Evolutionary conservation across 805 yeast species (phyloP).

Genomic region (Blastobotrys mokoenaii): DNA sequence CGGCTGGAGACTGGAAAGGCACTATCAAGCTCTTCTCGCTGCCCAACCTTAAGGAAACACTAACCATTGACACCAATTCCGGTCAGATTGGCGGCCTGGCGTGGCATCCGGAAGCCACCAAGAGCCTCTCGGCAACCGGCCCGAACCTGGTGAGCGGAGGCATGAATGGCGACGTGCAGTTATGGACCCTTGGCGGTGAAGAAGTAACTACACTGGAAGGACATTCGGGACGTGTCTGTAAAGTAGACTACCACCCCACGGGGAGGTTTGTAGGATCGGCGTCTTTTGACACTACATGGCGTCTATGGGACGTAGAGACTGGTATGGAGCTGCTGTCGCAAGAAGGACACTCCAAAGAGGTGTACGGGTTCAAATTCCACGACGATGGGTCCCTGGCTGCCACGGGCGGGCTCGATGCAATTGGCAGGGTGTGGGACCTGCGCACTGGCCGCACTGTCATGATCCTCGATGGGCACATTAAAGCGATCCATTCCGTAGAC

Average conservation of each 20-base stretch:
- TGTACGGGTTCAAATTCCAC: conserved; percentile 45
- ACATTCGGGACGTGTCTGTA: conserved; percentile 51
- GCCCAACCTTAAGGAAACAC: conserved; percentile 29
- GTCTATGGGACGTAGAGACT: conserved; percentile 66
- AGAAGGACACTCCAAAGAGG: conserved; percentile 79
- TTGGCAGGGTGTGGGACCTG: conserved; percentile 76
- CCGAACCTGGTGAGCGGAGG: conserved; percentile 37
- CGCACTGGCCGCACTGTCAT: conserved; percentile 63
- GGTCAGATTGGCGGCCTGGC: conserved; percentile 68
- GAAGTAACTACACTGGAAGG: conserved; percentile 28
- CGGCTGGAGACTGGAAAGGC: conserved; percentile 85
- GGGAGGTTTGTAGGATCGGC: conserved; percentile 54
- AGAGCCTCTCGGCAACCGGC: conserved; percentile 6
- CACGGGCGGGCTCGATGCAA: conserved; percentile 72
- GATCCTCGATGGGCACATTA: conserved; percentile 56
- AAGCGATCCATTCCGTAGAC: conserved; percentile 59
- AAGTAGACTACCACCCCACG: conserved; percentile 57
- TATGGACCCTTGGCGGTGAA: conserved; percentile 28
- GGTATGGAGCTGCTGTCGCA: conserved; percentile 51
- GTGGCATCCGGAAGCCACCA: conserved; percentile 41
- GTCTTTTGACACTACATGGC: conserved; percentile 82
- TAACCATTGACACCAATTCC: conserved; percentile 35
- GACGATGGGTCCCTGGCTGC: conserved; percentile 70
- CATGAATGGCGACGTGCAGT: conserved; percentile 34
- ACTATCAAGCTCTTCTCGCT: conserved; percentile 42